A percentile compares a stretch with the other conserved stretches of the same genome.
phyloP scores from a whole-genome alignment of 768 basidiomycete species.

The Lyophyllum decastes region DNA sequence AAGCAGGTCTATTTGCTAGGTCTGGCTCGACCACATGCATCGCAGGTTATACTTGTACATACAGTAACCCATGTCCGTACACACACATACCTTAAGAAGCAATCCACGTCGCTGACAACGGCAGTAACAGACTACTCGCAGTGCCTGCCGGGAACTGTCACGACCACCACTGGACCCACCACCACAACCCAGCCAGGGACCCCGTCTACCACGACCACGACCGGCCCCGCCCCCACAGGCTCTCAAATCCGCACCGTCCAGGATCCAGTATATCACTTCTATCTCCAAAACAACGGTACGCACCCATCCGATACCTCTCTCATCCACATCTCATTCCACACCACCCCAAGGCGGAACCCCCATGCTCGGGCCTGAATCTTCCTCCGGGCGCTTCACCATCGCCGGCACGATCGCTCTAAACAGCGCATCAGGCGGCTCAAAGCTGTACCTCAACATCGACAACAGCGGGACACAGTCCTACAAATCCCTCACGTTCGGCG shows the following conservation, averaged over 20 bases:
- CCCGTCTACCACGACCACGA: constrained; percentile 28
- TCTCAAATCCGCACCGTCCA: constrained; percentile 55
- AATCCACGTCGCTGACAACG: neutral
- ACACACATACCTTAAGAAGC: neutral
- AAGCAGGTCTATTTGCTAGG: constrained; percentile 24
- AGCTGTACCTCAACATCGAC: constrained; percentile 51
- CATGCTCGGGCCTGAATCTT: constrained; percentile 52
- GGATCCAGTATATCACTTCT: constrained; percentile 57
- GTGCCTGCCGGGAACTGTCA: constrained; percentile 43
- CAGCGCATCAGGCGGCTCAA: constrained; percentile 37
- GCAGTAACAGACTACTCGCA: constrained; percentile 49
- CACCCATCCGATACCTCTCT: neutral
- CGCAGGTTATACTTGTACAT: constrained; percentile 43
- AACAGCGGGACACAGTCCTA: constrained; percentile 45
- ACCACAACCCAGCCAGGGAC: constrained; percentile 24
- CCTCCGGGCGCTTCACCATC: constrained; percentile 53
- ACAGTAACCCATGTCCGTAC: constrained; percentile 40
- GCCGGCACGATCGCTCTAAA: constrained; percentile 46
- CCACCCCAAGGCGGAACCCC: constrained; percentile 44
- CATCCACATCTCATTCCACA: neutral
- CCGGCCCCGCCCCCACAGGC: constrained; percentile 38
- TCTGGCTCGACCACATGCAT: constrained; percentile 44
- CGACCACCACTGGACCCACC: constrained; percentile 27
- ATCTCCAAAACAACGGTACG: constrained; percentile 51
- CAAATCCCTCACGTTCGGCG: constrained; percentile 45